A percentile compares a stretch with the other conserved stretches of the same genome.
These are phyloP conservation scores for Dendrobium chrysotoxum DNA, from an alignment of 106 monocot genomes.

Conservation along the genomic window DNA sequence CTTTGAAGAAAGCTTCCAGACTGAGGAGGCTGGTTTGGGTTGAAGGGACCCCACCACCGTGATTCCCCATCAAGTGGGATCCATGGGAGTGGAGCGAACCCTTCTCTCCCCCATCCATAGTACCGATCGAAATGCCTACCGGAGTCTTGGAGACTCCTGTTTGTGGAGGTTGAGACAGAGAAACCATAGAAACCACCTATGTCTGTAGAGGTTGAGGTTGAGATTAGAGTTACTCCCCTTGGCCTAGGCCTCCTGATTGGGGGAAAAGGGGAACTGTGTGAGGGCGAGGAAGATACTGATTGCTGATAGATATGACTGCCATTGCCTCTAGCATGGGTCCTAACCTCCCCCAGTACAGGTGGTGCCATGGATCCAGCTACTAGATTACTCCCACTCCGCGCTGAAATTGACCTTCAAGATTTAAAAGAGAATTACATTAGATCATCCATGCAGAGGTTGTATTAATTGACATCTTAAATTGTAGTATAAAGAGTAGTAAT, in stretches of 20 bases:
- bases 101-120: constrained; percentile 35
- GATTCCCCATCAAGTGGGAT: constrained; percentile 53
- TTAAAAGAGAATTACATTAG: neutral
- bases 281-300: constrained; percentile 26
- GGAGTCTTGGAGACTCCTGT: constrained; percentile 13
- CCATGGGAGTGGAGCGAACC: constrained; percentile 44
- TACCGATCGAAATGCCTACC: constrained; percentile 25
- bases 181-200: constrained; percentile 31
- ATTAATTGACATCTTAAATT: neutral
- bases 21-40: constrained; percentile 29
- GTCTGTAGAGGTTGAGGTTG: constrained; percentile 27
- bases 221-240: constrained; percentile 22
- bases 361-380: constrained; percentile 15
- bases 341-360: constrained; percentile 27
- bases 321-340: constrained; percentile 20
- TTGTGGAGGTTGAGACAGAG: constrained; percentile 16
- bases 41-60: constrained; percentile 60
- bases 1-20: constrained; percentile 21
- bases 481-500: too few relatives aligned
- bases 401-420: constrained; percentile 24
- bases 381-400: constrained; percentile 27
- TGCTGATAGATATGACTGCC: constrained; percentile 26
- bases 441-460: neutral
- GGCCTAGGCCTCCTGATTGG: constrained; percentile 20
- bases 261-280: constrained; percentile 7